A percentile compares a stretch with the other conserved stretches of the same genome.
Conservation (phyloP, 768 basidiomycete species). For the Leucosporidium scottii region DNA sequence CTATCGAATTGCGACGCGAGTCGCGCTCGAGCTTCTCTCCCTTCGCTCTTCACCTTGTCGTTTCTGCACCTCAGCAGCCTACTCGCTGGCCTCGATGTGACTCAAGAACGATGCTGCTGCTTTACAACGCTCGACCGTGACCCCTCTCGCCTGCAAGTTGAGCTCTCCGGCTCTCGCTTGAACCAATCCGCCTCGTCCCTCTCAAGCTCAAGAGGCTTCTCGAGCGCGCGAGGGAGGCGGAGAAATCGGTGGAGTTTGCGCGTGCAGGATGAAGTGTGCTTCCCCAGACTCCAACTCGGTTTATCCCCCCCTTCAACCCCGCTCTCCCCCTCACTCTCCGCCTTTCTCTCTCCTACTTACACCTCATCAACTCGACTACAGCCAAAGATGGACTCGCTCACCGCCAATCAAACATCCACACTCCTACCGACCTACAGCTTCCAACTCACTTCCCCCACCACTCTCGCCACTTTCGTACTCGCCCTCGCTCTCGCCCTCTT, state of each 20-base stretch:
- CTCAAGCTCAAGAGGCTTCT: neutral
- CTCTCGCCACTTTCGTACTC: neutral
- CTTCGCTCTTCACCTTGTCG: no score
- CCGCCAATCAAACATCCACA: neutral
- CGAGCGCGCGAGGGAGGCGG: neutral
- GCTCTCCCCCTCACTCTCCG: no score
- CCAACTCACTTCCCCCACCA: neutral
- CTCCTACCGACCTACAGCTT: neutral
- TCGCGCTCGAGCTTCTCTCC: no score
- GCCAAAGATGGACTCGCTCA: neutral
- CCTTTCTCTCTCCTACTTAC: neutral
- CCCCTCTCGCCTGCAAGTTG: no score
- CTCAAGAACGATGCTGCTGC: no score
- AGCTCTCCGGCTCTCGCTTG: no score
- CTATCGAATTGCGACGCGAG: no score
- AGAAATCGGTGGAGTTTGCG: neutral
- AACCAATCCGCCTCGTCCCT: neutral
- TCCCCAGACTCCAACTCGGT: neutral
- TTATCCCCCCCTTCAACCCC: no score
- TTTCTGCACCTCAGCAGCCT: no score
- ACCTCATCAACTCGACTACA: neutral
- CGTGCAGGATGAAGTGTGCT: neutral
- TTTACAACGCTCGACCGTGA: no score
- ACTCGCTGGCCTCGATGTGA: no score
- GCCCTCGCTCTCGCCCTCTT: neutral